Evolutionary conservation across 2,329 filamentous ascomycete species (phyloP), one percentile per base, ranked within the genome.

Genomic region (Gnomoniopsis sp.): DNA sequence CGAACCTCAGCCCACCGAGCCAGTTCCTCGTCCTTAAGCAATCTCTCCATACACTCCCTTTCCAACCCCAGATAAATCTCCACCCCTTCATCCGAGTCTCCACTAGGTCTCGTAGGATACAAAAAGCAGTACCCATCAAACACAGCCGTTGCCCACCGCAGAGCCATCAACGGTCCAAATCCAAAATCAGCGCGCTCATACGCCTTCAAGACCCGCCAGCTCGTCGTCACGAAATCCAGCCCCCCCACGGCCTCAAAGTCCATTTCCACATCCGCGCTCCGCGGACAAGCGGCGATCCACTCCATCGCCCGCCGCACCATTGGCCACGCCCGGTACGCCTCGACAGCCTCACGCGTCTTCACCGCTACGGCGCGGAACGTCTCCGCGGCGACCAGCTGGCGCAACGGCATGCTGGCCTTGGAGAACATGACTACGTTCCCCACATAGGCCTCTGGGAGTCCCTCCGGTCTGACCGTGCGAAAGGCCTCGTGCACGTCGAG

Each of bases 381-480:
- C 6, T 48, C 53, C 8, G 3, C 2, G 10, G 21, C 21, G 15
- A 55, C 21, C 7, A 55, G 53, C 53, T 48, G 22, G 34, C 21
- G 21, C 0, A 55, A 33, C 15, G 53, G 53, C 43, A 55, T 48
- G 11, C 38, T 2, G 3, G 53, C 53, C 21, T 55, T 55, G 46
- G 53, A 55, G 21, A 55, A 55, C 53, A 55, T 55, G 17, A 55
- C 53, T 15, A 49, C 53, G 33, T 55, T 55, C 11, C 53, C 53
- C 6, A 33, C 0, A 33, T 55, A 55, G 4, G 46, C 46, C 22
- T n/a, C n/a, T 3, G 53, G 44, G 2, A 55, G 21, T 2, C 53
- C 53, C 15, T 44, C 43, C 3, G 46, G 4, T 41, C 36, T 30
- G 46, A 55, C 30, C 26, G 26, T 30, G 4, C 26, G 26, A 30